Base-by-base conservation (phyloP, 345 rosid genomes). In the Lenwebbia sp. region DNA sequence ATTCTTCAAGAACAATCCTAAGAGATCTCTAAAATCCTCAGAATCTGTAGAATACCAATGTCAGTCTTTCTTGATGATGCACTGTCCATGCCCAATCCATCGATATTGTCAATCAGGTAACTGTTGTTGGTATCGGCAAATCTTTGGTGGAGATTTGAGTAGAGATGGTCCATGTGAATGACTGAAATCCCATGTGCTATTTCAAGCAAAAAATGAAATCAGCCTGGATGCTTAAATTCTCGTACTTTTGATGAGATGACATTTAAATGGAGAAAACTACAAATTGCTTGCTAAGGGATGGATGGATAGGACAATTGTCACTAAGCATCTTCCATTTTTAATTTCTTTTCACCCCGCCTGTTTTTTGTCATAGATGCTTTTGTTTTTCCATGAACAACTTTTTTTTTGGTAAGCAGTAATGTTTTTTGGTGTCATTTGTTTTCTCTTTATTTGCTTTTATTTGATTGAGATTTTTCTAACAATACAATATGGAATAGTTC, bases 401-500 rank as follows among this genome's bases (percentile, higher is more conserved):
- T 19, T 19, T 70, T 37, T 37, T 70, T 33, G 13, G 47, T 70
- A 19, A 70, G 81, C 47, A 70, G 81, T 19, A 41, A 70, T 70
- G 81, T 37, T 3, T 37, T 70, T 37, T 0, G 26, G 47, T 13
- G 1, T 70, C 1, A 4, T 70, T 37, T 70, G 25, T 70, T 70
- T 70, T 19, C 81, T 70, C 47, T 37, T 70, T 4, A 37, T 70
- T 44, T 37, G 25, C 23, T 33, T 33, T 10, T 70, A 70, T 37
- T 70, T 70, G 81, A 44, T 70, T 37, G 41, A 70, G 81, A 70
- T 70, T 19, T 33, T 70, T 70, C 81, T 70, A 37, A 70, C 47
- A 19, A 70, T 37, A 19, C 81, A 70, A 41, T 70, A 37, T 70
- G 81, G 84, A 28, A 53, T 95, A 97, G 99, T 97, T 91, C 98